These are phyloP conservation scores for Aspergillus sp. DNA, from an alignment of 2,329 filamentous ascomycete species.

Conservation along the genomic window DNA sequence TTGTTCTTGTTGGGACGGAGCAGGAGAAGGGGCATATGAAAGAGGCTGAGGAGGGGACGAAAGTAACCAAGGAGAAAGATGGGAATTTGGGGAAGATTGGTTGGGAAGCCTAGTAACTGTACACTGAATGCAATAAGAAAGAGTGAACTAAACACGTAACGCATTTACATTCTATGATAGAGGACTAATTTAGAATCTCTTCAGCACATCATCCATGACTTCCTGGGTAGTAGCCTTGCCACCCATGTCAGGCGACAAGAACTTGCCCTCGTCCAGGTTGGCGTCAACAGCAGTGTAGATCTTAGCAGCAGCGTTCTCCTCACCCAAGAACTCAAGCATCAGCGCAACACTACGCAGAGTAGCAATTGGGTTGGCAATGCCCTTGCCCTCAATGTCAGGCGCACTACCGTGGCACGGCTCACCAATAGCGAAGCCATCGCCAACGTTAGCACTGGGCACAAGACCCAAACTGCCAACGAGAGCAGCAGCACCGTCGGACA, in stretches of 20 bases:
- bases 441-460: constrained; percentile 91
- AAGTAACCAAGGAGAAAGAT: constrained; percentile 3
- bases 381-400: constrained; percentile 87
- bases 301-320: constrained; percentile 76
- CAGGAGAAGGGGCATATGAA: constrained; percentile 14
- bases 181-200: constrained; percentile 56
- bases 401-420: constrained; percentile 97
- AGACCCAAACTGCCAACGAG: constrained; percentile 87
- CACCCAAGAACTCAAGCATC: constrained; percentile 92
- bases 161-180: constrained; percentile 2
- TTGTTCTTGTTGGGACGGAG: constrained; percentile 46
- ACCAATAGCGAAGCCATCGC: constrained; percentile 88
- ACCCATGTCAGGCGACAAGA: constrained; percentile 83
- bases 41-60: constrained; percentile 3
- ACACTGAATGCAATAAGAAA: constrained; percentile 7
- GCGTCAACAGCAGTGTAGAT: constrained; percentile 91
- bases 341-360: constrained; percentile 84
- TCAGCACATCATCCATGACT: constrained; percentile 80
- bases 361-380: constrained; percentile 93
- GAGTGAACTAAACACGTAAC: no score
- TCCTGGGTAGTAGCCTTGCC: constrained; percentile 79
- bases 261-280: constrained; percentile 74
- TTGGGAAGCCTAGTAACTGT: constrained; percentile 16
- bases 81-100: constrained; percentile 18
- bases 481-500: constrained; percentile 90